Evolutionary conservation across 805 yeast species (phyloP).

Genomic region (Ogataea pini): DNA sequence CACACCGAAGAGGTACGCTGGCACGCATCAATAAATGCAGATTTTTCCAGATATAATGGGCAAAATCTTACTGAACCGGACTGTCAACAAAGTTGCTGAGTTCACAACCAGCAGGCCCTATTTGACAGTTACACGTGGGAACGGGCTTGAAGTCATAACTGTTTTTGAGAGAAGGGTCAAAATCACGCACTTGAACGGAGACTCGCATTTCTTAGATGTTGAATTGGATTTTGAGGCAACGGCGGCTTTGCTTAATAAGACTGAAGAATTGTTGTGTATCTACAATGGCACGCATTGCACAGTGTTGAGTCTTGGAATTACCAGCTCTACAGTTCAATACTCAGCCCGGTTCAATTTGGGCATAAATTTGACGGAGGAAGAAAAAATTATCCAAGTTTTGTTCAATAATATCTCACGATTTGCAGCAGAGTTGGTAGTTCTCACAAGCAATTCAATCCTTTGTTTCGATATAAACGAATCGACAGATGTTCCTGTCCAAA

Average conservation of each 20-base stretch:
- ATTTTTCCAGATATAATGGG: not conserved
- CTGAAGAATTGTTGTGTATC: constrained; percentile 32
- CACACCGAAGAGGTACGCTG: not conserved
- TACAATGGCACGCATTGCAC: constrained; percentile 23
- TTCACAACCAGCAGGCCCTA: constrained; percentile 20
- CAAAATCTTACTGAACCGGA: constrained; percentile 9
- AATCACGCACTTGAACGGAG: constrained; percentile 19
- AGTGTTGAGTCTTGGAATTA: constrained; percentile 21
- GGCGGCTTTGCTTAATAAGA: constrained; percentile 23
- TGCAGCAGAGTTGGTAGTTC: constrained; percentile 45
- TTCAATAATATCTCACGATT: constrained; percentile 48
- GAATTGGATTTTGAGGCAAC: constrained; percentile 29
- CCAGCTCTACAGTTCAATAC: constrained; percentile 22
- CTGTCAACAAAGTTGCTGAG: constrained; percentile 12
- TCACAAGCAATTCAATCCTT: constrained; percentile 38
- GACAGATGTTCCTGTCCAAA: constrained; percentile 18
- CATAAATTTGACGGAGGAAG: constrained; percentile 18
- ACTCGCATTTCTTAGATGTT: constrained; percentile 13
- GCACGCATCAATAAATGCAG: not conserved
- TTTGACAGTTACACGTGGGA: constrained; percentile 27
- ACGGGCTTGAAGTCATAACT: constrained; percentile 32
- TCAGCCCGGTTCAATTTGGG: constrained; percentile 13
- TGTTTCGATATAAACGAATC: constrained; percentile 39
- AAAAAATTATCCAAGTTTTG: constrained; percentile 37
- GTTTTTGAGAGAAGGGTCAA: constrained; percentile 22